Conservation (phyloP, 257 asterid genomes). For the Phtheirospermum japonicum region DNA sequence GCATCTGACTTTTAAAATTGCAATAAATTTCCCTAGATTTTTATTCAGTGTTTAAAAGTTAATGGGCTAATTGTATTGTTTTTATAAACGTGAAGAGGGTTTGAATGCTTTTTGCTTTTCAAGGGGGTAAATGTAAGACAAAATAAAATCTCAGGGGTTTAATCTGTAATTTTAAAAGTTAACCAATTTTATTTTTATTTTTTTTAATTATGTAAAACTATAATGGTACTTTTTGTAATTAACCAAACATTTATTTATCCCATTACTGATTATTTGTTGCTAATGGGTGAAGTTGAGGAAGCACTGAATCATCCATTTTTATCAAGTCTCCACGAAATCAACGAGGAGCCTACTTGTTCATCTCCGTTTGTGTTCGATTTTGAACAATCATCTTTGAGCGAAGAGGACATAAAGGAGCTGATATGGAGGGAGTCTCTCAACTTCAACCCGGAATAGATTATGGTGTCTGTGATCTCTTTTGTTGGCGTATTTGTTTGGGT, state of each 20-base stretch:
- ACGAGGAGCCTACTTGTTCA: conserved; percentile 77
- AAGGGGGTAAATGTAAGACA: background rate
- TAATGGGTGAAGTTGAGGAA: conserved; percentile 60
- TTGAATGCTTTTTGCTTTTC: background rate
- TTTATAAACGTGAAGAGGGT: too few species aligned
- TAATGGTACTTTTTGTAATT: background rate
- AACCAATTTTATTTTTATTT: background rate
- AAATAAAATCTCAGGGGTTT: background rate
- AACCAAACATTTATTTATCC: background rate
- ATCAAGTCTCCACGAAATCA: conserved; percentile 83
- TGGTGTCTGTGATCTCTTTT: background rate
- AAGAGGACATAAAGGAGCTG: conserved; percentile 85
- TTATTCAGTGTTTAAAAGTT: background rate
- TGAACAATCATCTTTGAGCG: conserved; percentile 67
- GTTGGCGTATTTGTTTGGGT: conserved; percentile 19
- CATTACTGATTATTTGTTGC: conserved; percentile 19
- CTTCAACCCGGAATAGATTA: conserved; percentile 58
- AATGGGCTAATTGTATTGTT: background rate
- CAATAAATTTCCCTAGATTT: too few species aligned
- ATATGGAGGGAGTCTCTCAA: conserved; percentile 76
- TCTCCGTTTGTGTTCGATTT: conserved; percentile 77
- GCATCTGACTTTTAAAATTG: background rate
- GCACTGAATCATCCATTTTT: conserved; percentile 80
- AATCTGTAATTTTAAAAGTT: background rate
- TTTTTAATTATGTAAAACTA: background rate